Evolutionary conservation across 768 basidiomycete species (phyloP).

Genomic region (Calvatia gigantea): DNA sequence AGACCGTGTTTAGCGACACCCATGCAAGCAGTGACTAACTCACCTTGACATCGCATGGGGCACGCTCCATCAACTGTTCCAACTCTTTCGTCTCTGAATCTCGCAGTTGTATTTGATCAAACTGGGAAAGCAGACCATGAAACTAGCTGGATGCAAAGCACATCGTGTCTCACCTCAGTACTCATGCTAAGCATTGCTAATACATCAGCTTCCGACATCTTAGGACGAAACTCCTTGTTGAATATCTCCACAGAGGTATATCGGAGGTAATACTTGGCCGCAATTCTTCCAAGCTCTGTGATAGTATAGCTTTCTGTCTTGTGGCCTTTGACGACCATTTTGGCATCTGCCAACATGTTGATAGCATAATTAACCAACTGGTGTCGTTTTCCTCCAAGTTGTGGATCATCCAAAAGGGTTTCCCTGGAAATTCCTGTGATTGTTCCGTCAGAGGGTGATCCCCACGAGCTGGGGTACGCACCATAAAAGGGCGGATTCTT

Average conservation of each 20-base stretch:
- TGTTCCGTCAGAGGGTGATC: conserved; percentile 9
- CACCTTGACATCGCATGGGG: conserved; percentile 83
- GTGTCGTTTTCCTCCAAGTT: conserved; percentile 64
- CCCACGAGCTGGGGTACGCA: conserved; percentile 25
- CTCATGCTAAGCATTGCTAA: conserved; percentile 84
- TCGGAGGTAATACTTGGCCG: conserved; percentile 94
- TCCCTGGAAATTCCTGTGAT: conserved; percentile 70
- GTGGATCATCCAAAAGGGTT: conserved; percentile 64
- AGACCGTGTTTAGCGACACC: background rate
- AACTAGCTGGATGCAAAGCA: background rate
- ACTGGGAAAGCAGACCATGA: conserved; percentile 41
- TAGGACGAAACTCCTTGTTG: conserved; percentile 68
- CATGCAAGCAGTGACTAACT: conserved; percentile 13
- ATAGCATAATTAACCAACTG: conserved; percentile 69
- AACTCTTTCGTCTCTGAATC: conserved; percentile 89
- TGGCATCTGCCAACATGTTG: conserved; percentile 55
- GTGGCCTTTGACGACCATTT: conserved; percentile 81
- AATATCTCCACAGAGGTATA: conserved; percentile 85
- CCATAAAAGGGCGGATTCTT: conserved; percentile 89
- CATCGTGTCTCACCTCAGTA: conserved; percentile 64
- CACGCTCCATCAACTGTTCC: conserved; percentile 56
- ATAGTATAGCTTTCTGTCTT: conserved; percentile 56
- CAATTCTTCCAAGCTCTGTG: conserved; percentile 94
- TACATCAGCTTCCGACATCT: conserved; percentile 92
- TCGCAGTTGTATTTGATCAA: conserved; percentile 91